Conservation (phyloP, 768 basidiomycete species). For the Psilocybe cyanescens region DNA sequence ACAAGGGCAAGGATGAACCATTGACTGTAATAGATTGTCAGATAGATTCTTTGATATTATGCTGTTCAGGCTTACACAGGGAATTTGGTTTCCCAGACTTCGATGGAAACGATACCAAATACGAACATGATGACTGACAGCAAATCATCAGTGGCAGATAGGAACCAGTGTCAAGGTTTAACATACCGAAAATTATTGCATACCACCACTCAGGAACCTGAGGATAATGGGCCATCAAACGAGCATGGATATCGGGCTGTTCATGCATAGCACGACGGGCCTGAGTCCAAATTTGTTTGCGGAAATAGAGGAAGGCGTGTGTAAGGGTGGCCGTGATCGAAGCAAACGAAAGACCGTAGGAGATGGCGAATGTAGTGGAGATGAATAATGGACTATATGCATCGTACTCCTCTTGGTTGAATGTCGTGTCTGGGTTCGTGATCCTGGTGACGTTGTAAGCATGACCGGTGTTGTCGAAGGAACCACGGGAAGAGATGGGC, state of each 20-base stretch:
- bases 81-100: constrained; percentile 72
- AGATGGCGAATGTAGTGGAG: constrained; percentile 74
- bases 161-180: constrained; percentile 26
- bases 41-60: background rate
- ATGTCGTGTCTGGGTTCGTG: constrained; percentile 52
- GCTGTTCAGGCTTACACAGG: constrained; percentile 59
- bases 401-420: constrained; percentile 59
- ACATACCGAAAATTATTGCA: constrained; percentile 58
- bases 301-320: constrained; percentile 75
- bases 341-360: constrained; percentile 85
- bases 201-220: constrained; percentile 92
- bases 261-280: constrained; percentile 72
- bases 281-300: constrained; percentile 79
- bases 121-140: constrained; percentile 60
- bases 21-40: constrained; percentile 28
- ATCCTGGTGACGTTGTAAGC: constrained; percentile 63
- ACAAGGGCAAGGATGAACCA: constrained; percentile 72
- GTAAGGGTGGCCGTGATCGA: constrained; percentile 75
- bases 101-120: constrained; percentile 71
- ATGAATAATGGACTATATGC: constrained; percentile 67
- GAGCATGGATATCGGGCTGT: constrained; percentile 84
- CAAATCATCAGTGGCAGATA: background rate
- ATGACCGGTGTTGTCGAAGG: constrained; percentile 66
- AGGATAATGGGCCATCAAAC: constrained; percentile 76
- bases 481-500: constrained; percentile 69